Base-by-base conservation (phyloP, 2,329 filamentous ascomycete genomes). In the Moelleriella libera region DNA sequence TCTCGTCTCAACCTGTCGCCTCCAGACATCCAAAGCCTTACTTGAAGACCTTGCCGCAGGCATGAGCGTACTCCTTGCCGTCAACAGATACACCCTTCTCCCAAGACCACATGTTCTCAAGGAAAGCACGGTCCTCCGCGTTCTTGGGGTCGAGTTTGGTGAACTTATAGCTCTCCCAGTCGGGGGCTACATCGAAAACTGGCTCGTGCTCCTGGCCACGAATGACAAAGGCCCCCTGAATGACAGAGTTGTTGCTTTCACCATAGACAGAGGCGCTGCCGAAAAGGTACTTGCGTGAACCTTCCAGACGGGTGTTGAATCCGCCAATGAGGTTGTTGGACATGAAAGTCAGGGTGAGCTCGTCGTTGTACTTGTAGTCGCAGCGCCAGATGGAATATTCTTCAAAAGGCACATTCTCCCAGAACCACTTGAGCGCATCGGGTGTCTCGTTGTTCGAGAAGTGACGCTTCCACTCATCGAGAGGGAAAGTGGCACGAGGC, bases 361-460 rank as follows among this genome's bases (percentile, higher is more conserved):
- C 92, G 52, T 95, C 82, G 71, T 96, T 94, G 80, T 98, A 98
- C 83, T 95, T 96, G 83, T 95, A 98, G 71, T 89, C 83, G 59
- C 89, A 74, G 68, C 80, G 82, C 88, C 88, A 98, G 68, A 98
- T 72, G 48, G 88, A 94, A 80, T 92, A 98, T 72, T 98, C 92
- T 55, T 88, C 83, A 59, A 92, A 83, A 64, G 92, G 90, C 71
- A 81, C 80, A 69, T 94, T 88, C 74, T 96, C 82, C 90, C 90
- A 98, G 83, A 98, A 97, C 85, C 85, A 97, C 68, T 90, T 89
- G 61, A 97, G 75, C 60, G 90, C 88, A 54, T 76, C 82, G 54
- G 82, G 74, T 58, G 86, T 89, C 54, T 96, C 88, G 67, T 84
- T 79, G 82, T 98, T 98, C 62, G 92, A 98, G 82, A 94, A 98